Conservation (phyloP, 2,329 filamentous ascomycete species). For the Xylariomycetidae sp. region DNA sequence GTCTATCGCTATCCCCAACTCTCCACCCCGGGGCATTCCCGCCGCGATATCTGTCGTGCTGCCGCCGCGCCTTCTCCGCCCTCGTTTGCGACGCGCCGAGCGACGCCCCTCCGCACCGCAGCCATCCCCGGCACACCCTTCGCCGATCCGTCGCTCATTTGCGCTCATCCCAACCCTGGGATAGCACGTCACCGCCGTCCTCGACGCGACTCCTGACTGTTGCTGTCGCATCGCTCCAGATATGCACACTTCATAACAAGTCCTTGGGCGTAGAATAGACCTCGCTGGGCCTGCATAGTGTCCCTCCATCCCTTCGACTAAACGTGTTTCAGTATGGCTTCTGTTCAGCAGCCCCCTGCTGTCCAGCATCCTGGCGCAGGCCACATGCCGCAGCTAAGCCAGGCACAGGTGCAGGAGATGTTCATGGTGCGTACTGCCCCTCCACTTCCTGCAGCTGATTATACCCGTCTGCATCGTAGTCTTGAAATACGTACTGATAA, state of each 20-base stretch:
- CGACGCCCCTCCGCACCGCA: conserved; percentile 5
- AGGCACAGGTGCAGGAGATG: conserved; percentile 72
- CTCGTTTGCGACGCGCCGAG: conserved; percentile 15
- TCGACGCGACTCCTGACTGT: conserved; percentile 8
- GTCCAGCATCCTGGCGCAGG: conserved; percentile 58
- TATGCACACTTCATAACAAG: conserved; percentile 22
- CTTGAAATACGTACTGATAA: conserved; percentile 31
- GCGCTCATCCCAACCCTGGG: conserved; percentile 9
- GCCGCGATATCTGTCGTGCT: too few species aligned
- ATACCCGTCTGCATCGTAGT: conserved; percentile 5
- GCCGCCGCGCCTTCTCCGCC: conserved; percentile 3
- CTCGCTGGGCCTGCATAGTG: conserved; percentile 14
- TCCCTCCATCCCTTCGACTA: too few species aligned
- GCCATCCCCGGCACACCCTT: too few species aligned
- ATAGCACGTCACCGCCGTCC: conserved; percentile 4
- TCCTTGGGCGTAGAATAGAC: conserved; percentile 13
- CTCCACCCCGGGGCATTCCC: conserved; percentile 7
- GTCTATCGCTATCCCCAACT: conserved; percentile 6
- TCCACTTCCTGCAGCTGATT: background rate
- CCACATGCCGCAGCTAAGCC: conserved; percentile 61
- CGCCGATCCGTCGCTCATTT: background rate
- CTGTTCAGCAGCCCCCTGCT: conserved; percentile 65
- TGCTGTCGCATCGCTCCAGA: conserved; percentile 15
- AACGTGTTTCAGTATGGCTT: conserved; percentile 64
- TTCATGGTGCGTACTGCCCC: conserved; percentile 43